Evolutionary conservation across 495 filamentous ascomycete genomes (phyloP), one percentile per base, ranked within the genome.

Genomic region (Lasiosphaeriaceae sp.): DNA sequence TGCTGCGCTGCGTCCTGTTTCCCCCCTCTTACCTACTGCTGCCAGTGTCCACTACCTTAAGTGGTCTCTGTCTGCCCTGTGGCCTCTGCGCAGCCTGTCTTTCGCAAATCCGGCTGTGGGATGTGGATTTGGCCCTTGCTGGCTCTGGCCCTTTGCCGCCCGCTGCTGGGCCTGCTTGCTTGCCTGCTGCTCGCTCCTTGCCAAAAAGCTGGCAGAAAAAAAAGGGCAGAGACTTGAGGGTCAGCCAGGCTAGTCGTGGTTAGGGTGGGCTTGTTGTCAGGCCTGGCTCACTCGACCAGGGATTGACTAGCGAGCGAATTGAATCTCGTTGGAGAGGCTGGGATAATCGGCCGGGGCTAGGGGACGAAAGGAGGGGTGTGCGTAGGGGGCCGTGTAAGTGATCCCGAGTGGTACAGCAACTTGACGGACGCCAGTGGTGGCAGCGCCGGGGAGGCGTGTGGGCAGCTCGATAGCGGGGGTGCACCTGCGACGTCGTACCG

Each of bases 271-370:
- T 64, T 61, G 58, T 51, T 68, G 61, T 59, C 62, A 49, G 59
- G 49, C 59, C 60, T 65, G 54, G 57, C 57, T 60, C 35, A 54
- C 57, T 60, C 35, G 57, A 56, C 61, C 63, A 58, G 52, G 60
- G 56, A 62, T 66, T 56, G 37, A 56, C 58, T 52, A 37, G 54
- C 54, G 59, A 59, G 54, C 51, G 50, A 60, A 50, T 55, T 51
- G 46, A 60, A 50, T 55, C 54, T 63, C 54, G 57, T 49, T 58
- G 58, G 58, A 63, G 66, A 61, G 66, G 66, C 59, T 69, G 66
- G 66, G 66, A 58, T 52, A 53, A 44, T 47, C 51, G 55, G 26
- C 58, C 45, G 50, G 52, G 56, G 41, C 17, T 51, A 45, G 56
- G 43, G 43, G 26, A 16, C 17, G n/a, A 9, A 22, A 39, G 26